phyloP scores from a whole-genome alignment of 2,329 filamentous ascomycete genomes.

The Albophoma yamanashiensis region DNA sequence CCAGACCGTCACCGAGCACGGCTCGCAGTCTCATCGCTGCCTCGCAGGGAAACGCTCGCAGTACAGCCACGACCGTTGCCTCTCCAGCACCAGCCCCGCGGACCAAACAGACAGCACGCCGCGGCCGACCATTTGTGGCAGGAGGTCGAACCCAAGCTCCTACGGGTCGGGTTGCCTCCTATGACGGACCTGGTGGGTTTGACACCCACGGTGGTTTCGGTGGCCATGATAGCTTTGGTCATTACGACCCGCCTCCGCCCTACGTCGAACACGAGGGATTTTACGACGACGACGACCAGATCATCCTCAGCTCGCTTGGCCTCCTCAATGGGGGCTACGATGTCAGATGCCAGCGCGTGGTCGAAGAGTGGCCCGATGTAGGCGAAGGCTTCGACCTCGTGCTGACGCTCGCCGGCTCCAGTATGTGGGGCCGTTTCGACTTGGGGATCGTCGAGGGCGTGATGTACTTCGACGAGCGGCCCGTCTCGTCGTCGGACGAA shows the following conservation, averaged over 20 bases:
- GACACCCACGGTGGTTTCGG: not conserved
- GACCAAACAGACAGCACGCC: constrained; percentile 14
- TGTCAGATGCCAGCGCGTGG: constrained; percentile 17
- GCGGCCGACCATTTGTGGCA: constrained; percentile 11
- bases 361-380: constrained; percentile 13
- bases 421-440: constrained; percentile 35
- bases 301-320: constrained; percentile 16
- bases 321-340: constrained; percentile 34
- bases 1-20: not conserved
- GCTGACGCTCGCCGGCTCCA: constrained; percentile 25
- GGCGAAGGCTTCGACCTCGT: constrained; percentile 19
- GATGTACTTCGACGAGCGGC: constrained; percentile 26
- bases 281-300: not conserved
- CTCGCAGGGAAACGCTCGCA: constrained; percentile 4
- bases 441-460: constrained; percentile 30
- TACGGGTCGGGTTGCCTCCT: not conserved
- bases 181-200: not conserved
- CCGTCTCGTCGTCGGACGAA: constrained; percentile 17
- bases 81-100: constrained; percentile 1
- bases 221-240: no score
- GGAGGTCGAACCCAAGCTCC: constrained; percentile 11
- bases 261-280: constrained; percentile 5
- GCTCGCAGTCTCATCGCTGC: constrained; percentile 4
- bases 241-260: constrained; percentile 8
- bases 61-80: not conserved